A percentile compares a stretch with the other conserved stretches of the same genome.
Evolutionary conservation across 352 stramenopile genomes (phyloP).

Genomic region (Globisporangium heterothallicum): DNA sequence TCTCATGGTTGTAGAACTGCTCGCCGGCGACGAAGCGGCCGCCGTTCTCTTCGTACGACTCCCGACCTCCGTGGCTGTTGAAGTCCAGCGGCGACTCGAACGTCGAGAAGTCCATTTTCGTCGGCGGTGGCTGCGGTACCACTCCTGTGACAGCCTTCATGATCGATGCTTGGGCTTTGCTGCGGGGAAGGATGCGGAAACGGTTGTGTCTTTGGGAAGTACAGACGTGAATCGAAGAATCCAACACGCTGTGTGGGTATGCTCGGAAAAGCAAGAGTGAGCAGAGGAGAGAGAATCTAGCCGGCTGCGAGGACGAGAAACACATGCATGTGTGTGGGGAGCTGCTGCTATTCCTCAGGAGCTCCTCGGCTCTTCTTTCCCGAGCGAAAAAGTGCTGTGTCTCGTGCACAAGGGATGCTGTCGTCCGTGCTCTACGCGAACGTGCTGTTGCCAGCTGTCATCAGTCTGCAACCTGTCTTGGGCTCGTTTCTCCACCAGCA

Average conservation of each 20-base stretch:
- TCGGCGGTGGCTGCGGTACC: constrained; percentile 5
- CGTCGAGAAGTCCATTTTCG: constrained; percentile 4
- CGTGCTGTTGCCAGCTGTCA: too few relatives aligned
- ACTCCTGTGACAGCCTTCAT: constrained; percentile 2
- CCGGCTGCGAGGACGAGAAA: neutral
- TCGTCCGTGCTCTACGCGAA: too few relatives aligned
- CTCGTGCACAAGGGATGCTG: too few relatives aligned
- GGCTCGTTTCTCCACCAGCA: too few relatives aligned
- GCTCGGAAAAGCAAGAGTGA: constrained; percentile 6
- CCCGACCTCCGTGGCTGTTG: neutral
- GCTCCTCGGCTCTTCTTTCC: too few relatives aligned
- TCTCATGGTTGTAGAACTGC: constrained; percentile 32
- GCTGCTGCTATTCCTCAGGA: too few relatives aligned
- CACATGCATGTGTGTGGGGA: neutral
- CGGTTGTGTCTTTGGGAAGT: constrained; percentile 26
- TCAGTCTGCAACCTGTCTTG: too few relatives aligned
- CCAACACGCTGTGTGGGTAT: constrained; percentile 21
- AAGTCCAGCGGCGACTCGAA: constrained; percentile 8
- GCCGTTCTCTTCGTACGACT: neutral
- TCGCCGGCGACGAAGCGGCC: constrained; percentile 26
- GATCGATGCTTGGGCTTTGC: neutral
- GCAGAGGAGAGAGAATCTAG: constrained; percentile 2
- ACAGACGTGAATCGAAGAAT: constrained; percentile 35
- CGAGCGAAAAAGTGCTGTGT: too few relatives aligned
- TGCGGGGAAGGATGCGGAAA: too few relatives aligned